phyloP scores from a whole-genome alignment of 2,329 filamentous ascomycete species.

The Penicillium frequentans region DNA sequence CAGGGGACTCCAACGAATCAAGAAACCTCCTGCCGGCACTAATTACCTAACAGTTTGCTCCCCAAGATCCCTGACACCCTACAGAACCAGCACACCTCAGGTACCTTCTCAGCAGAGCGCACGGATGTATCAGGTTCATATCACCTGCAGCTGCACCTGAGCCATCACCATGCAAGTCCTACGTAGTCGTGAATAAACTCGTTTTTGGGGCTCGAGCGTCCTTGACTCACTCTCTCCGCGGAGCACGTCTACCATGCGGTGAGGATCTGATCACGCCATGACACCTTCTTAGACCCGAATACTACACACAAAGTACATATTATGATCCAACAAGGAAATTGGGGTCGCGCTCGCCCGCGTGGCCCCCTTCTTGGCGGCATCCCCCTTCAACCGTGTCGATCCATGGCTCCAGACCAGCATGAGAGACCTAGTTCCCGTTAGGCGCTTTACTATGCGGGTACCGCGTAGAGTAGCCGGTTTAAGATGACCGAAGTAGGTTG shows the following conservation, averaged over 20 bases:
- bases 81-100: neutral
- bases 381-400: constrained; percentile 6
- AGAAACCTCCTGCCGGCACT: constrained; percentile 15
- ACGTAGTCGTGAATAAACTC: constrained; percentile 5
- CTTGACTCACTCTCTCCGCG: neutral
- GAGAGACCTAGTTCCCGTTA: neutral
- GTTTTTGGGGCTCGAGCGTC: constrained; percentile 6
- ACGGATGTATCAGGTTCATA: constrained; percentile 13
- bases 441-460: neutral
- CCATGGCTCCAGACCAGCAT: neutral
- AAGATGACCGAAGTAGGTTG: neutral
- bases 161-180: constrained; percentile 1
- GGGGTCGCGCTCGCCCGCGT: constrained; percentile 3
- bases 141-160: constrained; percentile 4
- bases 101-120: neutral
- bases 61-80: neutral
- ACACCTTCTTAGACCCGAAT: neutral
- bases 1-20: constrained; percentile 25
- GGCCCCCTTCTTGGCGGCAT: constrained; percentile 3
- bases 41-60: constrained; percentile 37
- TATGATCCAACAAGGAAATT: neutral
- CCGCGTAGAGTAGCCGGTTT: constrained; percentile 13
- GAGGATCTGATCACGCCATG: constrained; percentile 11
- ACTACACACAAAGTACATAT: neutral
- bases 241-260: constrained; percentile 4